Evolutionary conservation across 352 stramenopile species (phyloP).

Genomic region (Peronospora destructor): DNA sequence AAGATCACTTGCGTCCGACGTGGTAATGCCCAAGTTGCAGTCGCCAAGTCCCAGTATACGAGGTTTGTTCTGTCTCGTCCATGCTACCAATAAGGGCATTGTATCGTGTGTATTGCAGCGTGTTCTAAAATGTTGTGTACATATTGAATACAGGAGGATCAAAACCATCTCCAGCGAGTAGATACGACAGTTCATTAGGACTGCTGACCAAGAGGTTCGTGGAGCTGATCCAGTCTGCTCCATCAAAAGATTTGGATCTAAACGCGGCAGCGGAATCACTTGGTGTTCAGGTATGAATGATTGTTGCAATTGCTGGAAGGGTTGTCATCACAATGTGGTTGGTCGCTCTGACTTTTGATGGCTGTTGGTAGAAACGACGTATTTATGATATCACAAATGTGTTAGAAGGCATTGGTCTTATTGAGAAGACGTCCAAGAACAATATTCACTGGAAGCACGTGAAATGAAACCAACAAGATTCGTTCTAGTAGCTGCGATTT

Average conservation of each 20-base stretch:
- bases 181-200: constrained; percentile 94
- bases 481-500: neutral
- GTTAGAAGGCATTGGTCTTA: constrained; percentile 95
- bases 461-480: neutral
- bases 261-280: constrained; percentile 87
- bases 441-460: constrained; percentile 95
- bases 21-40: constrained; percentile 34
- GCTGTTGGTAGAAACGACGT: constrained; percentile 80
- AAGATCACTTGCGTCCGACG: constrained; percentile 12
- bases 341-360: constrained; percentile 1
- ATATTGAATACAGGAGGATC: constrained; percentile 11
- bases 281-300: constrained; percentile 56
- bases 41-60: constrained; percentile 41
- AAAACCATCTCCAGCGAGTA: constrained; percentile 68
- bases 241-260: constrained; percentile 89
- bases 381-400: constrained; percentile 99
- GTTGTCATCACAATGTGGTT: neutral
- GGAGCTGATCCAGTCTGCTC: constrained; percentile 86
- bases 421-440: constrained; percentile 97
- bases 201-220: constrained; percentile 97
- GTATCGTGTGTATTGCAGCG: neutral
- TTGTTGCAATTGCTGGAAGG: neutral
- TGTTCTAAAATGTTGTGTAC: too few species aligned
- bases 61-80: constrained; percentile 17
- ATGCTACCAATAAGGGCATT: neutral